These are phyloP conservation scores for Ploettnerulaceae sp. DNA, from an alignment of 2,329 filamentous ascomycete genomes.

Conservation along the genomic window DNA sequence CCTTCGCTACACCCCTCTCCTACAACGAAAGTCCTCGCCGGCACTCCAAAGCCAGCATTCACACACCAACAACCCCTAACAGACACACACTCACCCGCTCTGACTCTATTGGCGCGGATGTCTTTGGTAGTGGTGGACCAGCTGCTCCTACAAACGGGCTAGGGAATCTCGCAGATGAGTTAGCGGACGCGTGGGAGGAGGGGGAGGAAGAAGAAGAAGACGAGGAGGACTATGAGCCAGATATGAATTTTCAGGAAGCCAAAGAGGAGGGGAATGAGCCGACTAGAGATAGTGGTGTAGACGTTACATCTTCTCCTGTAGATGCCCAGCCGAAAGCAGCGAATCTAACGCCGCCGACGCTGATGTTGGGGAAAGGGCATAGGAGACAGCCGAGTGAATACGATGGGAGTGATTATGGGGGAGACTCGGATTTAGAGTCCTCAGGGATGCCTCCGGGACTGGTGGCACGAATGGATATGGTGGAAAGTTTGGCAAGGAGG, in stretches of 20 bases:
- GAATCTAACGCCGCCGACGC: conserved; percentile 23
- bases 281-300: conserved; percentile 34
- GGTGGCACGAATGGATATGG: conserved; percentile 64
- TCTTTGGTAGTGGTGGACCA: conserved; percentile 36
- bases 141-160: conserved; percentile 50
- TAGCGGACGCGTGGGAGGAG: conserved; percentile 67
- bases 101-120: conserved; percentile 29
- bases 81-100: conserved; percentile 20
- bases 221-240: conserved; percentile 45
- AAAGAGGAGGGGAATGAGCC: conserved; percentile 32
- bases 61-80: neutral
- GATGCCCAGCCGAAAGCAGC: conserved; percentile 17
- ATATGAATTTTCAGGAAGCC: conserved; percentile 37
- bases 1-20: conserved; percentile 29
- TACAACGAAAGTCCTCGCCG: conserved; percentile 24
- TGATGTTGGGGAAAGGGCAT: conserved; percentile 35
- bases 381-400: conserved; percentile 55
- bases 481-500: conserved; percentile 64
- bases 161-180: conserved; percentile 75
- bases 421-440: conserved; percentile 64
- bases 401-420: conserved; percentile 71
- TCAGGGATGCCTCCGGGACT: conserved; percentile 63
- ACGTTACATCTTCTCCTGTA: conserved; percentile 28
- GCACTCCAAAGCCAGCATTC: conserved; percentile 31
- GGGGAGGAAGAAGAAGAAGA: conserved; percentile 58